These are phyloP conservation scores for Russula griseocarnosa DNA, from an alignment of 768 basidiomycete species.

Conservation along the genomic window DNA sequence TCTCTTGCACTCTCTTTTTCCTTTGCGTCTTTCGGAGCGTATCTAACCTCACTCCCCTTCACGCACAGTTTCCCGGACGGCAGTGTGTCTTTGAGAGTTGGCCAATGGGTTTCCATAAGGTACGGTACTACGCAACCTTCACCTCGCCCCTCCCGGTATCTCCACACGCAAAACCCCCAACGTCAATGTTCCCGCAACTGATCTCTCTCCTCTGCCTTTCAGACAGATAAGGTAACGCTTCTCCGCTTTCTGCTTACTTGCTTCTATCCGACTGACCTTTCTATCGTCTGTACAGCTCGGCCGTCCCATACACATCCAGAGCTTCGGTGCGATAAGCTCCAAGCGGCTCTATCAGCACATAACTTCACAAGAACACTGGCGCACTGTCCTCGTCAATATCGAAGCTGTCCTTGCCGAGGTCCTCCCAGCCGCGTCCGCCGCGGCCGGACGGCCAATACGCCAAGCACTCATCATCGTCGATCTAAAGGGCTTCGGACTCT, in stretches of 20 bases:
- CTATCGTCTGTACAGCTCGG: constrained; percentile 48
- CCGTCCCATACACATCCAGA: constrained; percentile 66
- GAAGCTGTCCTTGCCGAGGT: constrained; percentile 64
- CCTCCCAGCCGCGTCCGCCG: constrained; percentile 58
- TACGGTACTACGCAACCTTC: too few species aligned
- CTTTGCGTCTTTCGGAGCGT: neutral
- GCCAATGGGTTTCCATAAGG: constrained; percentile 80
- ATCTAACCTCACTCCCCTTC: neutral
- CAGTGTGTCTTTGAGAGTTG: constrained; percentile 67
- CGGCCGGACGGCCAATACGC: constrained; percentile 48
- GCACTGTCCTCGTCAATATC: constrained; percentile 58
- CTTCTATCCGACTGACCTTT: neutral
- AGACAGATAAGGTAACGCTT: constrained; percentile 62
- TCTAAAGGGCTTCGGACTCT: constrained; percentile 61
- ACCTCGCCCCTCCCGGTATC: neutral
- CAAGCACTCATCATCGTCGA: constrained; percentile 64
- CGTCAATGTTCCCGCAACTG: neutral
- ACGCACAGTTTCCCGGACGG: constrained; percentile 60
- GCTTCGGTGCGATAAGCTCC: constrained; percentile 57
- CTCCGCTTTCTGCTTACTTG: neutral
- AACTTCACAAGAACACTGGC: constrained; percentile 51
- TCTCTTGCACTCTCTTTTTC: neutral
- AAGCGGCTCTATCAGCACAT: constrained; percentile 53
- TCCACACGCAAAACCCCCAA: too few species aligned
- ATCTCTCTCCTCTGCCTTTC: neutral